Evolutionary conservation across 148 eudicot genomes (phyloP).

Genomic region (Silene conica): DNA sequence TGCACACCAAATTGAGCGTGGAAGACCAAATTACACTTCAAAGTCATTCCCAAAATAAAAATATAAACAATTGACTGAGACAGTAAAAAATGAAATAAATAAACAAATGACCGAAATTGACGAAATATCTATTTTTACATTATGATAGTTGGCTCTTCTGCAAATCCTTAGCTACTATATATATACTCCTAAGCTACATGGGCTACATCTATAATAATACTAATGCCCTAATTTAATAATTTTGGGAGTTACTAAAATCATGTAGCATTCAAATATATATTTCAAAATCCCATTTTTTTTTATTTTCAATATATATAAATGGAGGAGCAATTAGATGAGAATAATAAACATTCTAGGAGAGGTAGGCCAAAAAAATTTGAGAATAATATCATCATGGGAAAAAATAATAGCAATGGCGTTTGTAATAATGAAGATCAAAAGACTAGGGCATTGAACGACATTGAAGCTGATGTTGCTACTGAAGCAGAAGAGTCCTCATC

Average conservation of each 20-base stretch:
- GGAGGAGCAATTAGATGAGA: constrained; percentile 9
- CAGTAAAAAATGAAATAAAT: too few species aligned
- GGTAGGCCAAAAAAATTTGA: constrained; percentile 28
- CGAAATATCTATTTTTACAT: not conserved
- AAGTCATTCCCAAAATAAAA: too few species aligned
- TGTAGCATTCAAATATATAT: not conserved
- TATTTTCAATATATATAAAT: constrained; percentile 15
- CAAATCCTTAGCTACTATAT: constrained; percentile 9
- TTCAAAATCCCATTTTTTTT: not conserved
- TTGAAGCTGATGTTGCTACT: constrained; percentile 14
- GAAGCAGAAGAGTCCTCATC: constrained; percentile 30
- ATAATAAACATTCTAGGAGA: constrained; percentile 13
- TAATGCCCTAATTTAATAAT: not conserved
- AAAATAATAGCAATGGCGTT: not conserved
- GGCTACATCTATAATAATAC: not conserved
- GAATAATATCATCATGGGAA: constrained; percentile 9
- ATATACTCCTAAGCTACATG: not conserved
- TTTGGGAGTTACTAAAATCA: too few species aligned
- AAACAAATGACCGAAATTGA: too few species aligned
- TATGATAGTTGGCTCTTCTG: constrained; percentile 16
- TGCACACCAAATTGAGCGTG: too few species aligned
- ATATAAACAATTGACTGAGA: too few species aligned
- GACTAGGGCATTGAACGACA: constrained; percentile 29
- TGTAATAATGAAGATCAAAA: constrained; percentile 23
- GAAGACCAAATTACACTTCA: too few species aligned